Percentiles rank a stretch among this genome's conserved stretches.
These are phyloP conservation scores for Geotrichum bryndzae DNA, from an alignment of 1,139 yeast species.

Conservation along the genomic window DNA sequence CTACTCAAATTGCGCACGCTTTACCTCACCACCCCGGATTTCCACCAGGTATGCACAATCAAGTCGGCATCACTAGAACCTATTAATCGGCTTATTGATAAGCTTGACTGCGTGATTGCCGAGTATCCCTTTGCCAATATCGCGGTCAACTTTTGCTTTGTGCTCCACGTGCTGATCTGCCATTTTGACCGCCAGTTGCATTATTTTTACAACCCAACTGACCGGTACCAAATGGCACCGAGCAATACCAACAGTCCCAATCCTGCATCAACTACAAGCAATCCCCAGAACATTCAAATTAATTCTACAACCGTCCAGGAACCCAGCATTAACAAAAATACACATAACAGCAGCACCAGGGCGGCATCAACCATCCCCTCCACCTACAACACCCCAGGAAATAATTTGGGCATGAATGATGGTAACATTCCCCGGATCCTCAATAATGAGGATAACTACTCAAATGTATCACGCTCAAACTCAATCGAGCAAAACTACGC, in stretches of 20 bases:
- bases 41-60: constrained; percentile 44
- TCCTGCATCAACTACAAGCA: neutral
- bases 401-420: neutral
- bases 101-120: constrained; percentile 22
- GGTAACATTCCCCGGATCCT: neutral
- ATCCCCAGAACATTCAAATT: neutral
- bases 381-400: neutral
- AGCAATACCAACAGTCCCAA: neutral
- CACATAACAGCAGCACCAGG: constrained; percentile 10
- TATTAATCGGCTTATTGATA: constrained; percentile 43
- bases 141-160: constrained; percentile 26
- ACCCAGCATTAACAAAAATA: constrained; percentile 14
- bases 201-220: constrained; percentile 15
- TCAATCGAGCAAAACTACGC: neutral
- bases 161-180: constrained; percentile 27
- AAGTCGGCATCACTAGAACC: constrained; percentile 40
- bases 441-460: neutral
- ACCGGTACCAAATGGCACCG: constrained; percentile 8
- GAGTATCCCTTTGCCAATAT: constrained; percentile 28
- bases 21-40: constrained; percentile 49
- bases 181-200: constrained; percentile 30
- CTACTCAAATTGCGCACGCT: constrained; percentile 54
- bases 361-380: neutral
- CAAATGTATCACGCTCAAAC: neutral
- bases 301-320: neutral